Conservation (phyloP, 176 grass and related monocot species). For the Lolium perenne region DNA sequence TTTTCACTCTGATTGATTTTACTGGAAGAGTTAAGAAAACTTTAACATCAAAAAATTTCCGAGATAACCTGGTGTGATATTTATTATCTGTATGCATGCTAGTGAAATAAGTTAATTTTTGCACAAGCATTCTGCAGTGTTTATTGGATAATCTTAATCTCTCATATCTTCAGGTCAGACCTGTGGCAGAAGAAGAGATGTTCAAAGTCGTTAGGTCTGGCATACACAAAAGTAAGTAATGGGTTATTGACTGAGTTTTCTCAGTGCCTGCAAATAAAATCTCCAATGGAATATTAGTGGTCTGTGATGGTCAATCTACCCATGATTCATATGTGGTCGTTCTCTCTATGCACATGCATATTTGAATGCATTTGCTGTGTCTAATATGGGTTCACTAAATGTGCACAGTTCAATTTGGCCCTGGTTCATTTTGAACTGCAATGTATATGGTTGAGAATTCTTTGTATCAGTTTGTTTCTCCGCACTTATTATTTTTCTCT, state of each 20-base stretch:
- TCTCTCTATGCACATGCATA: neutral
- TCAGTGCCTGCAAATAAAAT: neutral
- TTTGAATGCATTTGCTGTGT: neutral
- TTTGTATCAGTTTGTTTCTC: neutral
- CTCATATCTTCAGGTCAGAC: conserved; percentile 52
- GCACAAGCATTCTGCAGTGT: neutral
- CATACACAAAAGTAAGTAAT: conserved; percentile 73
- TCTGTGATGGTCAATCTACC: neutral
- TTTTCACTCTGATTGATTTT: neutral
- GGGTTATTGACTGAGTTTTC: neutral
- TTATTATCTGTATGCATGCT: neutral
- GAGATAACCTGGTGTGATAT: neutral
- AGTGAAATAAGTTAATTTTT: neutral
- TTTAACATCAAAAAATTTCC: neutral
- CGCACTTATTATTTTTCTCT: neutral
- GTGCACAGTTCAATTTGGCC: neutral
- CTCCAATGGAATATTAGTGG: neutral
- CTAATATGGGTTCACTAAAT: neutral
- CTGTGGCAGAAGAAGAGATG: conserved; percentile 86
- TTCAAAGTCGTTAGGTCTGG: conserved; percentile 78
- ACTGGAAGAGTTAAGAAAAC: neutral
- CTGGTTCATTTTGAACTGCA: neutral
- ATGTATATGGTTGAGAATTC: neutral
- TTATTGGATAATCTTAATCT: neutral
- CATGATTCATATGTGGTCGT: neutral